Evolutionary conservation across 208 protist genomes (phyloP).

Genomic region (Strigomonas galati): DNA sequence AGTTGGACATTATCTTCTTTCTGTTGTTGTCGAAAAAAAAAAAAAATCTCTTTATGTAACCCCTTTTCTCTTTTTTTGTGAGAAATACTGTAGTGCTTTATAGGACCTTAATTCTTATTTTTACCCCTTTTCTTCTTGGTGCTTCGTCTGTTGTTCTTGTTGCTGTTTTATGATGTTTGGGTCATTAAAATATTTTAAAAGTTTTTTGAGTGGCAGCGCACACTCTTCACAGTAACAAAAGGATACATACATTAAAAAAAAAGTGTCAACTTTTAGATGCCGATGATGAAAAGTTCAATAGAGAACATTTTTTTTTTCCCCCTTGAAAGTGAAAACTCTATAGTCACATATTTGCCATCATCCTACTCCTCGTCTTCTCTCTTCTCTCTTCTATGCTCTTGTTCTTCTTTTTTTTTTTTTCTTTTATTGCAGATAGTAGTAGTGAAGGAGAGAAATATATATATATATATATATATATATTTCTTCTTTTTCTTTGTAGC

Average conservation of each 20-base stretch:
- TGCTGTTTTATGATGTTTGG: too few species aligned
- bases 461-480: conserved; percentile 8
- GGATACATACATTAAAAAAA: too few species aligned
- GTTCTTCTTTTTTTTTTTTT: too few species aligned
- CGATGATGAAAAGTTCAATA: too few species aligned
- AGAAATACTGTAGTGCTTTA: too few species aligned
- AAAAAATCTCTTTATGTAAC: not conserved
- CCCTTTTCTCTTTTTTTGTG: conserved; percentile 2
- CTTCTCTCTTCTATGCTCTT: too few species aligned
- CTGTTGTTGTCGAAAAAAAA: conserved; percentile 1
- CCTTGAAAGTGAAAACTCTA: too few species aligned
- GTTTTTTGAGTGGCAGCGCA: not conserved
- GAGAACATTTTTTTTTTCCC: too few species aligned
- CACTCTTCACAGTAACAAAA: conserved; percentile 1
- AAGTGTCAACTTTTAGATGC: too few species aligned
- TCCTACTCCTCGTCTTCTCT: too few species aligned
- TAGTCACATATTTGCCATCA: too few species aligned
- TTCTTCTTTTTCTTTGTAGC: not conserved
- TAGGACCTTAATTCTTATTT: not conserved
- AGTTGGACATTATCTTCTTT: not conserved
- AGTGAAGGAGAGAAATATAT: not conserved
- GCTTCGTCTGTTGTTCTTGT: too few species aligned
- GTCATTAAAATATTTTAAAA: not conserved
- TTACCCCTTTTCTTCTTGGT: not conserved
- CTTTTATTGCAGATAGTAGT: not conserved